These are phyloP conservation scores for Cryomyces minteri DNA, from an alignment of 495 filamentous ascomycete species.

Conservation along the genomic window DNA sequence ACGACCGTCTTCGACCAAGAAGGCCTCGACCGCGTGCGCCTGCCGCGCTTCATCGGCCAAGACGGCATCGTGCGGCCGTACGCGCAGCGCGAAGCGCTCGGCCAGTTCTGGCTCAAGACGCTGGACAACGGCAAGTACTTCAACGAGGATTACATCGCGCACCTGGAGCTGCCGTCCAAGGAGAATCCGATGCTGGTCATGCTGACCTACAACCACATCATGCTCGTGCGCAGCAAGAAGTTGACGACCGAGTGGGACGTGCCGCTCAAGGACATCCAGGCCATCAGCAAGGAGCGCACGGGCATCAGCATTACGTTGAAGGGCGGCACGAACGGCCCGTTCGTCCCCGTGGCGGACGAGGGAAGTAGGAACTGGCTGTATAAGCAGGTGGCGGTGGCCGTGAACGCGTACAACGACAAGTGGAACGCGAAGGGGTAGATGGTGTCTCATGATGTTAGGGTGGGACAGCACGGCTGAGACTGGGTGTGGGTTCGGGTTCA, in stretches of 20 bases:
- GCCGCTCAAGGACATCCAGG: constrained; percentile 86
- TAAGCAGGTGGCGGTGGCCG: constrained; percentile 46
- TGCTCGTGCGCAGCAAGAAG: constrained; percentile 73
- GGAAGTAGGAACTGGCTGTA: constrained; percentile 77
- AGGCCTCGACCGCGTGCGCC: constrained; percentile 80
- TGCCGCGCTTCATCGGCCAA: constrained; percentile 75
- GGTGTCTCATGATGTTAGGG: neutral
- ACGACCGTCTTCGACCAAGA: constrained; percentile 94
- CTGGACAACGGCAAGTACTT: constrained; percentile 94
- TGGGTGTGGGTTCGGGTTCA: too few relatives aligned
- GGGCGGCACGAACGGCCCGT: constrained; percentile 82
- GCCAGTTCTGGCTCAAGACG: constrained; percentile 97
- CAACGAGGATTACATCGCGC: constrained; percentile 91
- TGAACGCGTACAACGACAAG: constrained; percentile 54
- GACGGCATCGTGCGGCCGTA: constrained; percentile 93
- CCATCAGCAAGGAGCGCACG: constrained; percentile 88
- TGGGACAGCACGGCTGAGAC: too few relatives aligned
- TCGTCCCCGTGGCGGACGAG: constrained; percentile 85
- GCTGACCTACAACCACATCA: constrained; percentile 81
- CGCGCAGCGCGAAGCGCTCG: constrained; percentile 85
- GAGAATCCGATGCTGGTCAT: constrained; percentile 68
- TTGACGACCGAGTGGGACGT: constrained; percentile 89
- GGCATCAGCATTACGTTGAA: constrained; percentile 78
- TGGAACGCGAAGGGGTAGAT: constrained; percentile 41
- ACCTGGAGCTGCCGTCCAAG: constrained; percentile 74